Percentiles rank a stretch among this genome's conserved stretches.
Conservation (phyloP, 1,284 basidiomycete species). For the Pisolithus thermaeus region DNA sequence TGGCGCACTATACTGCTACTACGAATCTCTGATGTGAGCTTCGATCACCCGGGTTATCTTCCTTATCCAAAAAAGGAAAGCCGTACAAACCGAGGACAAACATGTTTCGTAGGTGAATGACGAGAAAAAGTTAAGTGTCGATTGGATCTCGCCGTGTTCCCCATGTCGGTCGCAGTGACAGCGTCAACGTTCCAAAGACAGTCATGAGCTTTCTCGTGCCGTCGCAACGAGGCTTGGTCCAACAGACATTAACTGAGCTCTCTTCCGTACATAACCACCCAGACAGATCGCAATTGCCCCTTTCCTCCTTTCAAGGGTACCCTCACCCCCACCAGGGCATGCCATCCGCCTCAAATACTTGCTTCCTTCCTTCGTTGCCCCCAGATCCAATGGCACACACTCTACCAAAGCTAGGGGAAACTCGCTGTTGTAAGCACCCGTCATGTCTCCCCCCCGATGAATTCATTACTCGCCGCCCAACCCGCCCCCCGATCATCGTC, state of each 20-base stretch:
- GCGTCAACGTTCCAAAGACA: conserved; percentile 17
- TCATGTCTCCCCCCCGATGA: background rate
- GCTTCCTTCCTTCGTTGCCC: conserved; percentile 16
- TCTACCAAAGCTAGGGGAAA: conserved; percentile 57
- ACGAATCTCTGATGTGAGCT: background rate
- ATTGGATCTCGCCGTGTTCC: background rate
- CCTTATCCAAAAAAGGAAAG: too few species aligned
- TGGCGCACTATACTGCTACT: background rate
- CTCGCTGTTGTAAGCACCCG: conserved; percentile 63
- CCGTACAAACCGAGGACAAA: too few species aligned
- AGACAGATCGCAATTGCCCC: conserved; percentile 31
- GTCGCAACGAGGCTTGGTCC: conserved; percentile 33
- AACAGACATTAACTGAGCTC: conserved; percentile 21
- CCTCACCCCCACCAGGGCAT: conserved; percentile 27
- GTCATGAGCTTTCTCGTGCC: conserved; percentile 42
- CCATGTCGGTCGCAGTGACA: conserved; percentile 2
- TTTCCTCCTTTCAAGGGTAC: conserved; percentile 31
- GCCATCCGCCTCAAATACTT: conserved; percentile 11
- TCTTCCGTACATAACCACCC: conserved; percentile 29
- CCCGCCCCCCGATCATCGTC: conserved; percentile 30
- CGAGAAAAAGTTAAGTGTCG: too few species aligned
- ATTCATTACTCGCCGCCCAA: conserved; percentile 13
- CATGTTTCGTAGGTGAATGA: too few species aligned
- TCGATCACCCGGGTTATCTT: too few species aligned
- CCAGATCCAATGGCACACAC: conserved; percentile 14